Base-by-base conservation (phyloP, 2,329 filamentous ascomycete genomes). In the Colletotrichum liriopes region DNA sequence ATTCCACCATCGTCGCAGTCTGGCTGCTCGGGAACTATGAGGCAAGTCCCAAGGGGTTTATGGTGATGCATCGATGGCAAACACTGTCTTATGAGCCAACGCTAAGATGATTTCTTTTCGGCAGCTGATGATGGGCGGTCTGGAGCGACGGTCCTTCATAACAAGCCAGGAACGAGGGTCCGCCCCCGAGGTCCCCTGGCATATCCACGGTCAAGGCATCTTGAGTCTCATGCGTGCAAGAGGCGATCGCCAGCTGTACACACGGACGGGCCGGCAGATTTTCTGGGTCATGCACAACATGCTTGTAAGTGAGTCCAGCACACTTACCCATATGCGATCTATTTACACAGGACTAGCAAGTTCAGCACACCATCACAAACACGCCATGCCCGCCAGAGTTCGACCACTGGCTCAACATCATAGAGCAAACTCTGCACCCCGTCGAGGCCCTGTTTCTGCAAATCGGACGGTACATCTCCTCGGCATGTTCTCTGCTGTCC, bases 1-100 rank as follows among this genome's bases (percentile, higher is more conserved):
- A 67, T 77, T 82, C 29, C 80, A 84, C 65, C 26, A 79, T 84
- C 20, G 80, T 80, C 20, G 82, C 83, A 3, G 80, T 84, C 3
- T 84, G 83, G 83, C 78, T 84, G 43, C 75, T 84, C 26, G 74
- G 81, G 51, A 83, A 82, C 70, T 84, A 84, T 58, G 83, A 84
- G 78, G 82, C 82, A 71, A 56, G 73, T 35, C 37, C 9, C 7
- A 29, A 29, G 14, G 14, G 18, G 4, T n/a, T 39, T 11, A 39
- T 5, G 16, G 12, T 12, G 32, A 37, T 23, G 4, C 18, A 16
- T 26, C 23, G 7, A 29, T 47, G 54, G 7, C 35, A 35, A 18
- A 52, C 5, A 26, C 6, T 20, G 1, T 14, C 8, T 20, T 55
- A 2, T 12, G 35, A 51, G 35, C 29, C 37, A 32, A 23, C 60